Evolutionary conservation across 108 stramenopile genomes (phyloP).

Genomic region (Conticribra guillardii): DNA sequence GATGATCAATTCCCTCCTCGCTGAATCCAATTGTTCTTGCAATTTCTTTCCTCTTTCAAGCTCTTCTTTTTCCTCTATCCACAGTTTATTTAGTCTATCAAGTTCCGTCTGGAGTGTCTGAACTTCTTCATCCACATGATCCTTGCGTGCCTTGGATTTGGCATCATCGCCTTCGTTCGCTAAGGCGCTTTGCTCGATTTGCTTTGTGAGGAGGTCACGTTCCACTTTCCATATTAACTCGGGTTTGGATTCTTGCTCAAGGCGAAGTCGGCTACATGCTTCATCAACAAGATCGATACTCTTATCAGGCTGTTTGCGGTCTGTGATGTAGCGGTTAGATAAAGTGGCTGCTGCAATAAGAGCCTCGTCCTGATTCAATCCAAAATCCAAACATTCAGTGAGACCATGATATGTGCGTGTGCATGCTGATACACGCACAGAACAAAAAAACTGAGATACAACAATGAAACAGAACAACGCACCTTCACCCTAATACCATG

Average conservation of each 20-base stretch:
- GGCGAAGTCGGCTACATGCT: slow-evolving; percentile 73
- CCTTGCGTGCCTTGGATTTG: slow-evolving; percentile 48
- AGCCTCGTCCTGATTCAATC: slow-evolving; percentile 80
- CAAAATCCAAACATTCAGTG: too few species aligned
- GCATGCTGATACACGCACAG: too few species aligned
- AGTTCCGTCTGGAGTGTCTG: slow-evolving; percentile 70
- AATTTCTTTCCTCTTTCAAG: slow-evolving; percentile 62
- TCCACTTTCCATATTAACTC: slow-evolving; percentile 82
- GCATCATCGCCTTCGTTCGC: slow-evolving; percentile 70
- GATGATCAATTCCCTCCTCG: slow-evolving; percentile 56
- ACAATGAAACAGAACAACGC: not conserved
- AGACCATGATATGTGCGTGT: too few species aligned
- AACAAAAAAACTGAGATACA: too few species aligned
- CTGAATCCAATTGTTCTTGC: slow-evolving; percentile 80
- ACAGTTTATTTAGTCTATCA: slow-evolving; percentile 59
- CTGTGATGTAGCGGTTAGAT: slow-evolving; percentile 92
- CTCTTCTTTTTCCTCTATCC: slow-evolving; percentile 71
- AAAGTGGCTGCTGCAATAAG: slow-evolving; percentile 92
- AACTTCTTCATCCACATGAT: slow-evolving; percentile 69
- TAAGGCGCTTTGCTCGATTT: slow-evolving; percentile 79
- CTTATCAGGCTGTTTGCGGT: slow-evolving; percentile 94
- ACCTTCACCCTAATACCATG: slow-evolving; percentile 90
- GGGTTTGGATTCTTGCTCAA: slow-evolving; percentile 82
- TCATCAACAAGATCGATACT: slow-evolving; percentile 97
- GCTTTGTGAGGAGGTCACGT: slow-evolving; percentile 75